Conservation (phyloP, 139 green algal species). For the Tetradesmus lagerheimii region DNA sequence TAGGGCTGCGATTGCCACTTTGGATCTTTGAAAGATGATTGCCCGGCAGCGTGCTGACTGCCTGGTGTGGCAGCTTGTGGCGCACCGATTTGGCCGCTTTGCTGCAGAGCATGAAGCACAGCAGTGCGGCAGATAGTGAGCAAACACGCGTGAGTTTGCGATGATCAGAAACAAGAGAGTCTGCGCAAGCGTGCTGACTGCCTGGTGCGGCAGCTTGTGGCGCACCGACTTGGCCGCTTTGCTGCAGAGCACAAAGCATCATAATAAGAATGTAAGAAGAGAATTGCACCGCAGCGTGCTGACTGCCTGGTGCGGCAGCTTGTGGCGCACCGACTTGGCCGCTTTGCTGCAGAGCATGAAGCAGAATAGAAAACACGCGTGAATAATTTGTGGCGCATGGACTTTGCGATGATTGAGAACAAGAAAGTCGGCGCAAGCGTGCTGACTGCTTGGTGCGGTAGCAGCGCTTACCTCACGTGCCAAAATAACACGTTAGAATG, state of each 20-base stretch:
- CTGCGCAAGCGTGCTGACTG: background rate
- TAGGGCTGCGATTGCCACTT: too few relatives aligned
- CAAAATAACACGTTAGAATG: too few relatives aligned
- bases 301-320: background rate
- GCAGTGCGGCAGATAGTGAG: background rate
- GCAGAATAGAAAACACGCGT: background rate
- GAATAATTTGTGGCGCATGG: too few relatives aligned
- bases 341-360: background rate
- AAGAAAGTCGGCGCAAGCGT: background rate
- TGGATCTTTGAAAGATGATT: too few relatives aligned
- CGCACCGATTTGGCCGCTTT: slow-evolving; percentile 49
- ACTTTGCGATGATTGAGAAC: background rate
- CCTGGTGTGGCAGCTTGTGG: slow-evolving; percentile 56
- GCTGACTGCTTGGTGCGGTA: background rate
- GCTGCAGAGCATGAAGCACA: background rate
- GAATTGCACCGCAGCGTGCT: too few relatives aligned
- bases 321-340: slow-evolving; percentile 58
- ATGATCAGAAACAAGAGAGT: background rate
- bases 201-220: slow-evolving; percentile 57
- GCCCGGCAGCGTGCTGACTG: too few relatives aligned
- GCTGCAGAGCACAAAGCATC: too few relatives aligned
- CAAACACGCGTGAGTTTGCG: background rate
- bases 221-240: background rate
- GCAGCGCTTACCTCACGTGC: too few relatives aligned
- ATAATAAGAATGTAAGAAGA: too few relatives aligned